Evolutionary conservation across 2,329 filamentous ascomycete species (phyloP), one percentile per base, ranked within the genome.

Genomic region (Aspergillus eucalypticola): DNA sequence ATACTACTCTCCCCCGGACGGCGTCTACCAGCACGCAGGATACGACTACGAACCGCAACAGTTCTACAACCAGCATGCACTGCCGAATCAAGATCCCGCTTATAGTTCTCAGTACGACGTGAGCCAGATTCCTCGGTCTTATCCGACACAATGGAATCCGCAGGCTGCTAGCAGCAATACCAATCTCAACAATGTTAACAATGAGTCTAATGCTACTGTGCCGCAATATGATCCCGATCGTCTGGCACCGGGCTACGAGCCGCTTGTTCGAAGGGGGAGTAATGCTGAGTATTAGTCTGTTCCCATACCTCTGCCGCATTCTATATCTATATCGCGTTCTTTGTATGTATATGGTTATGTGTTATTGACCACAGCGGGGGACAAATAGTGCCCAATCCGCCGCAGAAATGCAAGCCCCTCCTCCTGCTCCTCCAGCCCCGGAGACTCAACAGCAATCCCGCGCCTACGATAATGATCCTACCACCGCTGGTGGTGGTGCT

Each of bases 31-130:
- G 21, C 54, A 65, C 23, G 59, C 60, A 25, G 61, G 65, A 10
- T 64, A 70, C 38, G 71, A 74, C 48, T 71, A 75, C 57, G 69
- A 72, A 48, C 60, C 67, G 1, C 61, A 61, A 6, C 53, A 59
- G 13, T 38, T 39, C 27, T 58, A 62, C 17, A 41, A 35, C 3
- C 61, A 66, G 3, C 62, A 64, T 5, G 51, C 42, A n/a, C 55
- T 54, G 15, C 60, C 56, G 17, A 32, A 50, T n/a, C 59, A 59
- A 42, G 51, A 54, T 11, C 60, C 54, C 10, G 49, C 49, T 10
- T 50, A 64, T 29, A 35, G 10, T 17, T 60, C 61, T 10, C 60
- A 59, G n/a, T 58, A 63, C 56, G 54, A 62, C 44, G 23, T 59
- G 51, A 53, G 15, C 29, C 62, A 61, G 48, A 27, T 51, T 3